phyloP scores from a whole-genome alignment of 495 filamentous ascomycete species.

The Tuber brumale region DNA sequence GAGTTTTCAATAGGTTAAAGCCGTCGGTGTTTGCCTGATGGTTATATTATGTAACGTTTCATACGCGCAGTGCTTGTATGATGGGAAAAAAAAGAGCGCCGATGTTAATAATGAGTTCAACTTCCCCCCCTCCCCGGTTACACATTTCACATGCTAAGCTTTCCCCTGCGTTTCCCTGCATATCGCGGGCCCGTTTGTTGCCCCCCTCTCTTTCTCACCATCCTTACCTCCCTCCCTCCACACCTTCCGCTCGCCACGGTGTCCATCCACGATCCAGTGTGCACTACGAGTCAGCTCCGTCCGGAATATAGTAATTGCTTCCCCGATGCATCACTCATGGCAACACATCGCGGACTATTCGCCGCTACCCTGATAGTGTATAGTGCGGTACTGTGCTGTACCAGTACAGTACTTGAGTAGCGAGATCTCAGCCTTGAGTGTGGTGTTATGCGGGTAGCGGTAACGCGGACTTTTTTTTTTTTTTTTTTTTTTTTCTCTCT shows the following conservation, averaged over 20 bases:
- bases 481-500: too few species aligned
- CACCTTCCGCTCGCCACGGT: neutral
- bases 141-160: neutral
- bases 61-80: neutral
- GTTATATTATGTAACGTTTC: too few species aligned
- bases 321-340: neutral
- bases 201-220: neutral
- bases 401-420: neutral
- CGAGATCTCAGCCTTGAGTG: neutral
- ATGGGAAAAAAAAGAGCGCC: too few species aligned
- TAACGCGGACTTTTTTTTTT: neutral
- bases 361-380: neutral
- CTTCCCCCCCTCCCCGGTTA: too few species aligned
- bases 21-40: neutral
- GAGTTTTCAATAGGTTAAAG: neutral
- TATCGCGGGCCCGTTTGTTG: neutral
- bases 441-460: neutral
- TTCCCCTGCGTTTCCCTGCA: neutral
- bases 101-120: neutral
- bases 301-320: constrained; percentile 2
- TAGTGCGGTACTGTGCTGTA: neutral
- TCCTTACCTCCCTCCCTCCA: neutral
- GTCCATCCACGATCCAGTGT: neutral
- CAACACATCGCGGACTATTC: neutral
- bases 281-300: neutral